Base-by-base conservation (phyloP, 2,329 filamentous ascomycete genomes). In the Rutstroemia sp. region DNA sequence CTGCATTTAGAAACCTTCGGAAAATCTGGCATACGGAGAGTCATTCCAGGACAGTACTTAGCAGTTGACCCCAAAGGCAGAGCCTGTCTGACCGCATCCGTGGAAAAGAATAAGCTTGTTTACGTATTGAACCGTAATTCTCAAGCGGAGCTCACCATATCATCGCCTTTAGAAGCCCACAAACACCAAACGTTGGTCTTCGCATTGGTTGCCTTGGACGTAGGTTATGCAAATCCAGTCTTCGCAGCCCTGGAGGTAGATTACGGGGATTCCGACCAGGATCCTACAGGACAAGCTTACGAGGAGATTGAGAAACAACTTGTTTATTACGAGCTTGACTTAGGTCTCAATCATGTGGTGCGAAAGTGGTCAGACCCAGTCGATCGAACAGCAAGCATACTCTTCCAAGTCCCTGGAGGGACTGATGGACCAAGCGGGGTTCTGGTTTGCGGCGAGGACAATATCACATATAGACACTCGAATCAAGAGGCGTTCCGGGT, bases 91-190 rank as follows among this genome's bases (percentile, higher is more conserved):
- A 89, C 97, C 60, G 91, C 94, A 9, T 92, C 92, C 5, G 81
- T 92, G 55, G 95, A 99, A 75, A 99, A 99, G 81, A 99, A 97
- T 77, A 99, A 99, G 77, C 87, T 99, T 56, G 94, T 99, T 64
- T 99, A 99, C 74, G 92, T 99, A 67, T 79, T 99, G 64, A 97
- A 97, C 73, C 87, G 95, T 63, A 95, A 96, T 74, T 83, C 91
- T 3, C 90, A 97, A 73, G 92, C 92, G 18, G 90, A 96, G 71
- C 83, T 99, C 66, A 95, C 92, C 42, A 99, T 99, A 51, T 99
- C 94, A 5, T 99, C 94, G 14, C 94, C 94, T 0, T 80, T 99
- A 18, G 95, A 99, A 73, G 95, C 94, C 2, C 92, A 99, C 73
- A 95, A 94, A 71, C 85, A 90, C 12, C 90, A 92, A 59, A 92